Percentiles rank a stretch among this genome's conserved stretches.
These are phyloP conservation scores for Teratosphaeria viscida DNA, from an alignment of 2,329 filamentous ascomycete genomes.

Conservation along the genomic window DNA sequence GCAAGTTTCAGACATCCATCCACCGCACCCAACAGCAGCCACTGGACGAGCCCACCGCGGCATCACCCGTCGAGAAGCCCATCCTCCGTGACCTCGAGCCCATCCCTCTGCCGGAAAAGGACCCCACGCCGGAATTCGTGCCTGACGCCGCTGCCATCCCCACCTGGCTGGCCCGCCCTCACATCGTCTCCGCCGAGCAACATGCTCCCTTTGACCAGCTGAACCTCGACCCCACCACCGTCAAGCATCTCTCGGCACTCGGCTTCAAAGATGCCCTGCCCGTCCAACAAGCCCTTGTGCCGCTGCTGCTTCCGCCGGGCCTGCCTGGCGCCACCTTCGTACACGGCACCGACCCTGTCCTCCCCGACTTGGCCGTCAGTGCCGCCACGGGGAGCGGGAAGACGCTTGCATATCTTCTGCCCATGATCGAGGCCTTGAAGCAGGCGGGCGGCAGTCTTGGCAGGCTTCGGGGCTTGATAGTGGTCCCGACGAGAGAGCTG, in stretches of 20 bases:
- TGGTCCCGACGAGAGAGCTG: slow-evolving; percentile 66
- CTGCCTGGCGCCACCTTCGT: slow-evolving; percentile 14
- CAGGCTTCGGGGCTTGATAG: slow-evolving; percentile 65
- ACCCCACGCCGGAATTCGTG: slow-evolving; percentile 45
- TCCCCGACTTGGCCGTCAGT: slow-evolving; percentile 71
- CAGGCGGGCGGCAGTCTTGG: slow-evolving; percentile 46
- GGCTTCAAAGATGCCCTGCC: slow-evolving; percentile 64
- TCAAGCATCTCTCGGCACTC: slow-evolving; percentile 54
- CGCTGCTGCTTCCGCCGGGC: slow-evolving; percentile 60
- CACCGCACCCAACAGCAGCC: not conserved
- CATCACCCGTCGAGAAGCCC: slow-evolving; percentile 14
- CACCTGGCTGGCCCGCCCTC: slow-evolving; percentile 66
- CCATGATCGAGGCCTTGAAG: slow-evolving; percentile 68
- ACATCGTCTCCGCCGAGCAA: slow-evolving; percentile 53
- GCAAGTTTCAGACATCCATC: slow-evolving; percentile 34
- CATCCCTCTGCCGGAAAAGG: slow-evolving; percentile 65
- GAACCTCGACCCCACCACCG: slow-evolving; percentile 50
- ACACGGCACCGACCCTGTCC: slow-evolving; percentile 16
- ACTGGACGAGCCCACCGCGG: not conserved
- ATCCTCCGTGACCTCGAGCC: slow-evolving; percentile 42
- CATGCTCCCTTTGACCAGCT: slow-evolving; percentile 53
- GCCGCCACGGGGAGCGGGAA: slow-evolving; percentile 95
- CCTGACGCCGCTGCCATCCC: slow-evolving; percentile 72
- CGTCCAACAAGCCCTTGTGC: slow-evolving; percentile 69
- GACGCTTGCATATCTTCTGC: slow-evolving; percentile 81